Percentiles rank a stretch among this genome's conserved stretches.
Evolutionary conservation across 352 stramenopile genomes (phyloP).

Genomic region (Peronospora tabacina): DNA sequence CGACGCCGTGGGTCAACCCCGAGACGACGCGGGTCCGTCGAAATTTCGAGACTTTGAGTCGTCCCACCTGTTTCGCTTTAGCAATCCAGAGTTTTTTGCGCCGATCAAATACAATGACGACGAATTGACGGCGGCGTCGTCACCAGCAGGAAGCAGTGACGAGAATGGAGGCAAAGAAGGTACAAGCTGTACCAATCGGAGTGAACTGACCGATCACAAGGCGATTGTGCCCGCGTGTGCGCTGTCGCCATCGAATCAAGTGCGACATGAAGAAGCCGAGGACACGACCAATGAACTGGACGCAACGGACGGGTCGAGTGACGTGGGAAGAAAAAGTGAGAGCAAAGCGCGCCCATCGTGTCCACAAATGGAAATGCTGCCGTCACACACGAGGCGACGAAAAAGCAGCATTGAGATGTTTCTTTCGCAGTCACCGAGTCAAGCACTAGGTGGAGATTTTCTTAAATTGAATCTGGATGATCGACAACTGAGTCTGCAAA

Average conservation of each 20-base stretch:
- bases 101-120: conserved; percentile 43
- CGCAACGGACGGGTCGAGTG: conserved; percentile 3
- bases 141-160: conserved; percentile 16
- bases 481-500: conserved; percentile 36
- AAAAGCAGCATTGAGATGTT: conserved; percentile 88
- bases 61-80: conserved; percentile 44
- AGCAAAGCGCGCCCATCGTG: conserved; percentile 19
- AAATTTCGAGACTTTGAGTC: conserved; percentile 33
- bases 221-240: conserved; percentile 25
- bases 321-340: conserved; percentile 4
- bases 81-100: conserved; percentile 40
- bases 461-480: conserved; percentile 69
- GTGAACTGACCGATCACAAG: conserved; percentile 18
- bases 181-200: neutral
- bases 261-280: conserved; percentile 20
- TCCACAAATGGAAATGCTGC: conserved; percentile 25
- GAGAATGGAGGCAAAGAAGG: neutral
- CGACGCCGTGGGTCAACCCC: conserved; percentile 4
- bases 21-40: too few species aligned
- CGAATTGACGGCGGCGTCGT: conserved; percentile 7
- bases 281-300: neutral
- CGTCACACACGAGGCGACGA: conserved; percentile 32
- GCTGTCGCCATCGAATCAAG: conserved; percentile 43
- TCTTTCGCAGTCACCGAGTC: conserved; percentile 73
- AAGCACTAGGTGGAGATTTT: conserved; percentile 69